Evolutionary conservation across 495 filamentous ascomycete species (phyloP).

Genomic region (Hyphodiscus hymeniophilus): DNA sequence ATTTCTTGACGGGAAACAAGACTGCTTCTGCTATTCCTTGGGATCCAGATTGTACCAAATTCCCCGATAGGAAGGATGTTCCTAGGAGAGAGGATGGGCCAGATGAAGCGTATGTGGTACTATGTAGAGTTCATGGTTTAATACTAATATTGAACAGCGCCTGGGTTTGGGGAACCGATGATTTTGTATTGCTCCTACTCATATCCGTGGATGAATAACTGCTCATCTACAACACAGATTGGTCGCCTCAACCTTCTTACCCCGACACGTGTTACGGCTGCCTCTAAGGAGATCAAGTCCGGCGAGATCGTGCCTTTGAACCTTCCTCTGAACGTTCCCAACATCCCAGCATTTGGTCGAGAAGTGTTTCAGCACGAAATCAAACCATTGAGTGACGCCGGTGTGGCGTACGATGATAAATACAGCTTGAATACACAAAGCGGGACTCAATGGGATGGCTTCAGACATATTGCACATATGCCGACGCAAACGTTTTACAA

Average conservation of each 20-base stretch:
- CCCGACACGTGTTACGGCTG: slow-evolving; percentile 40
- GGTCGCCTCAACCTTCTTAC: slow-evolving; percentile 53
- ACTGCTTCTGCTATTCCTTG: slow-evolving; percentile 41
- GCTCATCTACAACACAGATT: slow-evolving; percentile 16
- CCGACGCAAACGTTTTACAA: slow-evolving; percentile 41
- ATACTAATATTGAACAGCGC: slow-evolving; percentile 18
- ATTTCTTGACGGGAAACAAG: slow-evolving; percentile 34
- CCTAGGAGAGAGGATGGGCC: slow-evolving; percentile 29
- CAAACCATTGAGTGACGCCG: slow-evolving; percentile 31
- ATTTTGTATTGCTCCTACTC: slow-evolving; percentile 16
- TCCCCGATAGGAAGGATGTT: slow-evolving; percentile 45
- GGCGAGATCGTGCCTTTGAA: slow-evolving; percentile 39
- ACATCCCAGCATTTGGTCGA: slow-evolving; percentile 31
- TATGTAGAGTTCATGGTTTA: not conserved
- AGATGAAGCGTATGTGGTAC: slow-evolving; percentile 10
- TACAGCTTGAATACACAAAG: slow-evolving; percentile 63
- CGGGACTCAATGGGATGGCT: slow-evolving; percentile 65
- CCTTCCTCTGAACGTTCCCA: slow-evolving; percentile 45
- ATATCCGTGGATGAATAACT: not conserved
- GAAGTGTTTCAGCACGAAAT: slow-evolving; percentile 35
- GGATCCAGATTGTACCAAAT: slow-evolving; percentile 43
- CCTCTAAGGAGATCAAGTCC: slow-evolving; percentile 40
- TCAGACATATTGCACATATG: slow-evolving; percentile 45
- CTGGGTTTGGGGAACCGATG: slow-evolving; percentile 56
- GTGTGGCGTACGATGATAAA: slow-evolving; percentile 50